Percentiles rank a stretch among this genome's conserved stretches.
phyloP scores from a whole-genome alignment of 2,329 filamentous ascomycete species.

The Cladosporium cucumerinum region DNA sequence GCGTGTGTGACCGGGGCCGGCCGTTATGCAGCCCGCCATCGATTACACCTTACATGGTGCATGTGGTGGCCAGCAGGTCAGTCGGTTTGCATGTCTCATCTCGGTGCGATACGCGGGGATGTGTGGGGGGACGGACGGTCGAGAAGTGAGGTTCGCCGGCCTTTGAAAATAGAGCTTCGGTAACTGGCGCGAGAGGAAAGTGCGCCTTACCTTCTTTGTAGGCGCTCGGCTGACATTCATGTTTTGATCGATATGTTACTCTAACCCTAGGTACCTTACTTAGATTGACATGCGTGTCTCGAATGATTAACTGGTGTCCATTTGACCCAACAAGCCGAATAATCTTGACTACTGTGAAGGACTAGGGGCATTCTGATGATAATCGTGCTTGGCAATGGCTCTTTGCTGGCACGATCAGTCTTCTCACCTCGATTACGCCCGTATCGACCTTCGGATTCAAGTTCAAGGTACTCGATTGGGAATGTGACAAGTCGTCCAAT shows the following conservation, averaged over 20 bases:
- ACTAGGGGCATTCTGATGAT: too few species aligned
- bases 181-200: background rate
- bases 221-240: background rate
- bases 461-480: too few species aligned
- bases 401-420: too few species aligned
- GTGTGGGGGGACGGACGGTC: conserved; percentile 3
- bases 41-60: background rate
- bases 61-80: background rate
- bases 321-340: too few species aligned
- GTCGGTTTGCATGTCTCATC: background rate
- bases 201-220: conserved; percentile 1
- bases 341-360: too few species aligned
- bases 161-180: background rate
- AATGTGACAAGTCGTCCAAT: too few species aligned
- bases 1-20: background rate
- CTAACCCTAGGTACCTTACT: background rate
- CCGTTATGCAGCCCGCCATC: background rate
- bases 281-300: background rate
- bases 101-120: background rate
- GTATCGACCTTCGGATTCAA: background rate
- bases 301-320: too few species aligned
- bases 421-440: too few species aligned
- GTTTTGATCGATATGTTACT: too few species aligned
- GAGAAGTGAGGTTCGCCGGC: background rate
- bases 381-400: too few species aligned